phyloP scores from a whole-genome alignment of 768 basidiomycete genomes.

The Tylopilus subfusipes region DNA sequence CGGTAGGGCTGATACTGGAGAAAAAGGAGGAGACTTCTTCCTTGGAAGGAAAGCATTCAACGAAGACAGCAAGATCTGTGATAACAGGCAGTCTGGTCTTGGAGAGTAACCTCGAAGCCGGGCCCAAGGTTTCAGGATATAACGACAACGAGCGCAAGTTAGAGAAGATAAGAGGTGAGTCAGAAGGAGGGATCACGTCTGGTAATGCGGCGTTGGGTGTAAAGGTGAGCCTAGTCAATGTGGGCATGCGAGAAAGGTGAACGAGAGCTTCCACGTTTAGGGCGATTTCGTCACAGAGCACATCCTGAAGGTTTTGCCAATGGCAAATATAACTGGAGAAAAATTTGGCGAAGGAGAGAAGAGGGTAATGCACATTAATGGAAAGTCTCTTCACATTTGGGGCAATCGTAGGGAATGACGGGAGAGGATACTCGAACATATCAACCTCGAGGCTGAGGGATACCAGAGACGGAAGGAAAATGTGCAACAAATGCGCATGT shows the following conservation, averaged over 20 bases:
- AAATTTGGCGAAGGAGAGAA: not conserved
- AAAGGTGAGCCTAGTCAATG: not conserved
- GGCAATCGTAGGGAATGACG: not conserved
- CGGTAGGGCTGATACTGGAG: too few relatives aligned
- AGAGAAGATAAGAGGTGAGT: not conserved
- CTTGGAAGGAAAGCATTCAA: too few relatives aligned
- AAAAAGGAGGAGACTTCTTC: too few relatives aligned
- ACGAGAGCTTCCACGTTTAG: not conserved
- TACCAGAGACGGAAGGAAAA: not conserved
- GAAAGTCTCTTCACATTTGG: not conserved
- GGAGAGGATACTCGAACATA: too few relatives aligned
- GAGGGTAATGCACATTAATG: not conserved
- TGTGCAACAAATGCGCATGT: not conserved
- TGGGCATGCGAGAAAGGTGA: not conserved
- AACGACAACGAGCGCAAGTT: not conserved
- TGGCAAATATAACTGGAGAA: not conserved
- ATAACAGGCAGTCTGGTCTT: not conserved
- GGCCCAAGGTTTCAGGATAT: not conserved
- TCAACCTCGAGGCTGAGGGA: not conserved
- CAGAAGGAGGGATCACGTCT: not conserved
- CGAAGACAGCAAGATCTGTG: too few relatives aligned
- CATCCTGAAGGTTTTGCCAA: not conserved
- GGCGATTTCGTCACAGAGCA: not conserved
- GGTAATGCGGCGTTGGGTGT: too few relatives aligned
- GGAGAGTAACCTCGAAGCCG: not conserved